Percentiles rank a stretch among this genome's conserved stretches.
These are phyloP conservation scores for Diospyros kaki DNA, from an alignment of 148 eudicot genomes.

Conservation along the genomic window DNA sequence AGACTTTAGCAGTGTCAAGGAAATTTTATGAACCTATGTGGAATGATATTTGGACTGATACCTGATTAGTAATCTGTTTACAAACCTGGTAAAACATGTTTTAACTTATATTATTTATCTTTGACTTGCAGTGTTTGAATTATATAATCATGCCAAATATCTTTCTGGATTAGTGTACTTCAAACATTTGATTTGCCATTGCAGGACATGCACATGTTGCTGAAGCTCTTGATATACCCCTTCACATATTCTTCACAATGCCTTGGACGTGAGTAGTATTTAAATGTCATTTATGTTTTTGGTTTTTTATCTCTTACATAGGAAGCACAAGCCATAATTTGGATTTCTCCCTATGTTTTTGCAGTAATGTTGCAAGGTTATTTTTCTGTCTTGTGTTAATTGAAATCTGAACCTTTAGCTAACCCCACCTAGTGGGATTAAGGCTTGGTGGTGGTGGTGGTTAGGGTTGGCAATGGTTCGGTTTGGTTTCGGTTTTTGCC, in stretches of 20 bases:
- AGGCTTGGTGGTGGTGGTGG: no score
- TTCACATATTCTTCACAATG: constrained; percentile 92
- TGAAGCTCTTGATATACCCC: constrained; percentile 92
- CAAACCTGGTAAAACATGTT: background rate
- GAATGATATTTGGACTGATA: background rate
- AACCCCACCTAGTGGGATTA: no score
- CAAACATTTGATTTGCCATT: constrained; percentile 7
- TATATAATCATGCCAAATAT: background rate
- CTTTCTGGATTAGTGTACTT: background rate
- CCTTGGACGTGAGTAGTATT: constrained; percentile 88
- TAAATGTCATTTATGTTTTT: background rate
- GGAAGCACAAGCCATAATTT: background rate
- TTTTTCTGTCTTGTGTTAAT: background rate
- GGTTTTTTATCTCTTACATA: background rate
- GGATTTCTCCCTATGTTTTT: background rate
- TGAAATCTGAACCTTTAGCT: no score
- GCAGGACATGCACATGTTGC: constrained; percentile 95
- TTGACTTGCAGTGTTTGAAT: background rate
- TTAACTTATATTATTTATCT: background rate
- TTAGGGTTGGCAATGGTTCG: no score
- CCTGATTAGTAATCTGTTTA: constrained; percentile 1
- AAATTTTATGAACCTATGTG: background rate
- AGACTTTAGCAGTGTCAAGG: background rate
- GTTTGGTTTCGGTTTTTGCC: no score
- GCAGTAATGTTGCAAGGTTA: background rate